Base-by-base conservation (phyloP, 2,329 filamentous ascomycete species). In the Graphilbum fragrans region DNA sequence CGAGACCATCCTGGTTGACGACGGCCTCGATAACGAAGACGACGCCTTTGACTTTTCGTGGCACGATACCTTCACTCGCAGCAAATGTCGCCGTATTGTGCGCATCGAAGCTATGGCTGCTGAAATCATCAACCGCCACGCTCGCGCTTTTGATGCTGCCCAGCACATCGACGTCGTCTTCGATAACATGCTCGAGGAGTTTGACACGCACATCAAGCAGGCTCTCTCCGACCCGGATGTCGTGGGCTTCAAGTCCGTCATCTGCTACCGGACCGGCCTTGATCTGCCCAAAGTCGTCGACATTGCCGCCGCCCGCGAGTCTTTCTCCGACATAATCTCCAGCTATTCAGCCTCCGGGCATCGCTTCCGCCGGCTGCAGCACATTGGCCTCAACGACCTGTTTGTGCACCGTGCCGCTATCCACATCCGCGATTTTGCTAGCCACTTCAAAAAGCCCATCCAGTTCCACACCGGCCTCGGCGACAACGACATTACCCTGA, bases 391-490 rank as follows among this genome's bases (percentile, higher is more conserved):
- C 40, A 88, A 86, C 52, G 76, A 84, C 45, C 73, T 77, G 45
- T 58, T 90, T 3, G 75, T 92, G 2, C 71, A 82, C 41, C 65
- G 69, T 23, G 69, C 77, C 0, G 76, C 85, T 7, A 64, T 69
- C 36, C 56, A 77, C 22, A 69, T 90, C 39, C 58, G 63, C 9
- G 60, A 66, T 31, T 59, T 63, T 25, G 57, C 55, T 17, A 56
- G 55, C 3, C 58, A 60, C 2, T 50, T 58, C 43, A 73, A 72
- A 43, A 92, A 90, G 55, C 83, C 85, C 0, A 64, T 93, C 12
- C 86, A 93, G 53, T 82, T 94, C 48, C 86, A 93, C 52, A 92
- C 84, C 0, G 85, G 85, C 0, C 67, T 92, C 0, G 85, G 86
- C 1, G 86, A 92, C 53, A 83, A 80, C 49, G 85, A 92, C 51